Evolutionary conservation across 1,284 basidiomycete genomes (phyloP).

Genomic region (Ganoderma lingzhi): DNA sequence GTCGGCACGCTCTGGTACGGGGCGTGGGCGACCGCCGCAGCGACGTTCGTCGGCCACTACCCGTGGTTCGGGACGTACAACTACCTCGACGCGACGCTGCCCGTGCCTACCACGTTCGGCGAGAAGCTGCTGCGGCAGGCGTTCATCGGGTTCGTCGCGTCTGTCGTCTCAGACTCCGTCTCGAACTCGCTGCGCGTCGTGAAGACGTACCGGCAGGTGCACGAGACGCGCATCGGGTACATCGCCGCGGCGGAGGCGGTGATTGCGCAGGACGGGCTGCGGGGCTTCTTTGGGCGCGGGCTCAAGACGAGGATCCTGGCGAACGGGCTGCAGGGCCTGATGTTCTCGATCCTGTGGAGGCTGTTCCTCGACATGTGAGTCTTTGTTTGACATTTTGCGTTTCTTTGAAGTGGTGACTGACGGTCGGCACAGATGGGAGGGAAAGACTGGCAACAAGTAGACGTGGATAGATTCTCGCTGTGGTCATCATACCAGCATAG

Average conservation of each 20-base stretch:
- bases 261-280: slow-evolving; percentile 68
- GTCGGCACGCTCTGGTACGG: slow-evolving; percentile 87
- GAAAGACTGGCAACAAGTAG: slow-evolving; percentile 40
- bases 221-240: slow-evolving; percentile 82
- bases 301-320: slow-evolving; percentile 85
- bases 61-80: slow-evolving; percentile 90
- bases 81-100: slow-evolving; percentile 71
- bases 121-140: slow-evolving; percentile 79
- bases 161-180: slow-evolving; percentile 81
- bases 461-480: neutral
- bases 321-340: slow-evolving; percentile 86
- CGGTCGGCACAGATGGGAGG: slow-evolving; percentile 38
- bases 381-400: neutral
- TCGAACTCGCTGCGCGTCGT: slow-evolving; percentile 91
- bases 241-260: slow-evolving; percentile 71
- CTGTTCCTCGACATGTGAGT: slow-evolving; percentile 85
- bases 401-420: neutral
- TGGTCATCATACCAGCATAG: neutral
- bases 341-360: slow-evolving; percentile 89
- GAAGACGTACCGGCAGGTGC: slow-evolving; percentile 92
- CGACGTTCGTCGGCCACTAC: slow-evolving; percentile 92
- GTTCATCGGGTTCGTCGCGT: slow-evolving; percentile 87
- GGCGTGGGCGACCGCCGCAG: slow-evolving; percentile 87
- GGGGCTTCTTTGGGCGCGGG: slow-evolving; percentile 81
- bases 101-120: slow-evolving; percentile 58